phyloP scores from a whole-genome alignment of 1,139 yeast species.

The Citeromyces hawaiiensis region DNA sequence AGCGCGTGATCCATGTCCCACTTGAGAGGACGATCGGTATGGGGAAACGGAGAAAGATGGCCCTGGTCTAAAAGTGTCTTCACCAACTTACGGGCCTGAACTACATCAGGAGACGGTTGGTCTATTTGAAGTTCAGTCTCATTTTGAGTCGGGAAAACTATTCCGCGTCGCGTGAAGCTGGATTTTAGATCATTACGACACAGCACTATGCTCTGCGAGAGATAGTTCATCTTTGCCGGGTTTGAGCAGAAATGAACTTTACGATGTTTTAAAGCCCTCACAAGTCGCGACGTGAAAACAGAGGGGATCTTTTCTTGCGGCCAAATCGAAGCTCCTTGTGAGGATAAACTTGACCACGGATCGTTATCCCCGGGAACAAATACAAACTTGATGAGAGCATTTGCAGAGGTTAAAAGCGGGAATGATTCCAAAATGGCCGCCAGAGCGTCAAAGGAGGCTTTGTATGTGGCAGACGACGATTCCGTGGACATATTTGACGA shows the following conservation, averaged over 20 bases:
- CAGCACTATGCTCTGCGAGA: conserved; percentile 73
- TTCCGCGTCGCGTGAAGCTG: conserved; percentile 57
- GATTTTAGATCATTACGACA: conserved; percentile 61
- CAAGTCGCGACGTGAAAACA: conserved; percentile 54
- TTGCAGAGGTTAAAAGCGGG: conserved; percentile 26
- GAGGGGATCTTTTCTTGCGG: conserved; percentile 67
- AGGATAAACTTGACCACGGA: conserved; percentile 76
- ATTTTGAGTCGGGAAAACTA: conserved; percentile 30
- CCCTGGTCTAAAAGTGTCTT: conserved; percentile 83
- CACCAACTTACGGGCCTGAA: conserved; percentile 63
- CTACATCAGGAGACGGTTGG: conserved; percentile 21
- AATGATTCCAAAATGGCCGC: conserved; percentile 40
- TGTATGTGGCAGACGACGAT: conserved; percentile 37
- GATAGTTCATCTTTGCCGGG: conserved; percentile 65
- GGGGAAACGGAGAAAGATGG: conserved; percentile 67
- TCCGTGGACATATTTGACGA: conserved; percentile 21
- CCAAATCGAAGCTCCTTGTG: conserved; percentile 49
- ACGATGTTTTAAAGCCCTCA: conserved; percentile 48
- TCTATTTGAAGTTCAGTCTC: conserved; percentile 19
- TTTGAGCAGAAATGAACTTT: conserved; percentile 50
- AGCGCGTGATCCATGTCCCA: conserved; percentile 63
- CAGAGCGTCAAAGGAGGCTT: conserved; percentile 59
- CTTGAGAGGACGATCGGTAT: conserved; percentile 44
- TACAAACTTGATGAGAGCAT: conserved; percentile 27
- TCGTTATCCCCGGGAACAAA: conserved; percentile 85